These are phyloP conservation scores for Colletotrichum falcatum DNA, from an alignment of 2,329 filamentous ascomycete species.

Conservation along the genomic window DNA sequence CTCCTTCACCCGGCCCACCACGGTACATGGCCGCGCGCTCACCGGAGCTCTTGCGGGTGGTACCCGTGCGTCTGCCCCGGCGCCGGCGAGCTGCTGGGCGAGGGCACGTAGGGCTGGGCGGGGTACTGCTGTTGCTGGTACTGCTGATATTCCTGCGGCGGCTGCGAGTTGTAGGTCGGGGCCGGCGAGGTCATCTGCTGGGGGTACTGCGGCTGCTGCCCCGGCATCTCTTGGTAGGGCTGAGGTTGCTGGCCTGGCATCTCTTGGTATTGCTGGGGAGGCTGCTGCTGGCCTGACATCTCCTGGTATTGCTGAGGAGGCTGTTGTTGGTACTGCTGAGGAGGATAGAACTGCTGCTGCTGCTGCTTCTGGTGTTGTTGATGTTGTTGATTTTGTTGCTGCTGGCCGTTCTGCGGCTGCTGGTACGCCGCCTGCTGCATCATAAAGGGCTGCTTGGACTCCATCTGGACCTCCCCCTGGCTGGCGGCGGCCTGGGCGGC, in stretches of 20 bases:
- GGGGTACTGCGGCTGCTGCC: neutral
- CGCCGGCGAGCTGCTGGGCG: slow-evolving; percentile 25
- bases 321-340: slow-evolving; percentile 23
- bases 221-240: slow-evolving; percentile 20
- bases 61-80: slow-evolving; percentile 24
- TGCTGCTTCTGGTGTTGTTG: neutral
- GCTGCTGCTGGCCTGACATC: slow-evolving; percentile 8
- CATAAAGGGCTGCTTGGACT: slow-evolving; percentile 39
- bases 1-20: neutral
- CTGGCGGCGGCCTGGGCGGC: slow-evolving; percentile 30
- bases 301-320: slow-evolving; percentile 28
- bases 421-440: slow-evolving; percentile 43
- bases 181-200: neutral
- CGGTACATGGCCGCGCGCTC: neutral
- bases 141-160: slow-evolving; percentile 22
- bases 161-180: neutral
- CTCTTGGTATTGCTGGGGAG: slow-evolving; percentile 22
- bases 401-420: slow-evolving; percentile 42
- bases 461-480: slow-evolving; percentile 51
- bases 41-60: slow-evolving; percentile 32
- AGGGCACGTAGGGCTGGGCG: slow-evolving; percentile 22
- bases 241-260: slow-evolving; percentile 15
- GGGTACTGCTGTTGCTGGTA: slow-evolving; percentile 20
- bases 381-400: slow-evolving; percentile 33
- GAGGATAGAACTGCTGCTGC: slow-evolving; percentile 11